A percentile compares a stretch with the other conserved stretches of the same genome.
These are phyloP conservation scores for Coemansia aciculifera DNA, from an alignment of 192 early-diverging fungal species.

Conservation along the genomic window DNA sequence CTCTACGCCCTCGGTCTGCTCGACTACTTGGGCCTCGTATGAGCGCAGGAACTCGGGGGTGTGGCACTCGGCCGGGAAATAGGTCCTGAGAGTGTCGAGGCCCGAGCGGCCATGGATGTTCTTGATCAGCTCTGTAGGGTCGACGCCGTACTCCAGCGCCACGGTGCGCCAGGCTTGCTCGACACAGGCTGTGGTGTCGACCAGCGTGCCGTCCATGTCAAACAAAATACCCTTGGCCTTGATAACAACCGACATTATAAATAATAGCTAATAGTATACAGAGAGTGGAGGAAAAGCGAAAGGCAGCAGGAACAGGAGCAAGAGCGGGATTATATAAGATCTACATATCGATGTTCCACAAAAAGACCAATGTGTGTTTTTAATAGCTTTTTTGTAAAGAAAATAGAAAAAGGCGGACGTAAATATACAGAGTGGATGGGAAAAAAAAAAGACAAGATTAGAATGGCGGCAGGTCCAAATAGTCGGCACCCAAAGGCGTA, in stretches of 20 bases:
- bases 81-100: slow-evolving; percentile 23
- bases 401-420: background rate
- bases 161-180: slow-evolving; percentile 33
- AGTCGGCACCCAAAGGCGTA: background rate
- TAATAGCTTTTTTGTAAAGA: background rate
- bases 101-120: slow-evolving; percentile 37
- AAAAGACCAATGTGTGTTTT: background rate
- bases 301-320: background rate
- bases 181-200: slow-evolving; percentile 39
- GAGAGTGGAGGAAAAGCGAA: background rate
- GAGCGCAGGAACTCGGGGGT: slow-evolving; percentile 13
- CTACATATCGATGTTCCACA: background rate
- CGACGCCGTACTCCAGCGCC: slow-evolving; percentile 21
- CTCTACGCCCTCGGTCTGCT: slow-evolving; percentile 22
- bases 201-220: slow-evolving; percentile 51
- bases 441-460: background rate
- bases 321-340: background rate
- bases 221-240: slow-evolving; percentile 38
- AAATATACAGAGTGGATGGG: background rate
- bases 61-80: slow-evolving; percentile 30
- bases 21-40: slow-evolving; percentile 17
- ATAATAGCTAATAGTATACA: background rate
- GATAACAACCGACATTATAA: slow-evolving; percentile 9
- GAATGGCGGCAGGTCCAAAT: background rate
- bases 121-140: slow-evolving; percentile 13